These are phyloP conservation scores for Phytophthora aleatoria DNA, from an alignment of 352 stramenopile genomes.

Conservation along the genomic window DNA sequence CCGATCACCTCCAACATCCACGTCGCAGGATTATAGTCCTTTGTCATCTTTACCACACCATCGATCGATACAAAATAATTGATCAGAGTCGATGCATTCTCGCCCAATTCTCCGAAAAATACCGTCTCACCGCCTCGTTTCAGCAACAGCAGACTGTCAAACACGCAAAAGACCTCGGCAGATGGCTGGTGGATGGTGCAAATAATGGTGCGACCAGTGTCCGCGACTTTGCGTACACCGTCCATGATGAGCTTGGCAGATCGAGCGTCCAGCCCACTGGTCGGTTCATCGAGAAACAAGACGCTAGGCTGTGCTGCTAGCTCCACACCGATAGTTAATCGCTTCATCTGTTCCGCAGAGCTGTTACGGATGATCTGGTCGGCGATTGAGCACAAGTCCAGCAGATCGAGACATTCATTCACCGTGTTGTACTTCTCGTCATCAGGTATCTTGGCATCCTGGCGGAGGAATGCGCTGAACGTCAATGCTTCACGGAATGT, in stretches of 20 bases:
- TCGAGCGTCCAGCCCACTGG: constrained; percentile 67
- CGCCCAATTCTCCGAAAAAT: constrained; percentile 32
- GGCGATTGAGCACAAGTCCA: constrained; percentile 25
- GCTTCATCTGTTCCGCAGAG: constrained; percentile 46
- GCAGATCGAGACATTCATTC: constrained; percentile 33
- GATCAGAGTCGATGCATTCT: constrained; percentile 44
- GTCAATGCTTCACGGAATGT: constrained; percentile 72
- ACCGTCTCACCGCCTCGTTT: constrained; percentile 20
- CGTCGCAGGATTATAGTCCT: constrained; percentile 45
- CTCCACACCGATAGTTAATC: constrained; percentile 47
- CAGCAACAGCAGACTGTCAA: constrained; percentile 18
- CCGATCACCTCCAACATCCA: constrained; percentile 34
- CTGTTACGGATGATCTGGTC: constrained; percentile 34
- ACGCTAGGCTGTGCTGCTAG: constrained; percentile 79
- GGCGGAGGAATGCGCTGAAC: constrained; percentile 69
- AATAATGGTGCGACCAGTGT: constrained; percentile 20
- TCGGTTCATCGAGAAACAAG: constrained; percentile 76
- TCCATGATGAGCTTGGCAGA: constrained; percentile 19
- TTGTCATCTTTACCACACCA: constrained; percentile 44
- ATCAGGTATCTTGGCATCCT: constrained; percentile 20
- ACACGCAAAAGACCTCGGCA: constrained; percentile 15
- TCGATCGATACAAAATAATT: constrained; percentile 73
- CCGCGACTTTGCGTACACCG: constrained; percentile 17
- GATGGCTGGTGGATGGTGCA: constrained; percentile 24
- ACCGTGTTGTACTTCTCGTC: constrained; percentile 27